Evolutionary conservation across 1,284 basidiomycete genomes (phyloP).

Genomic region (Kwoniella shivajii): DNA sequence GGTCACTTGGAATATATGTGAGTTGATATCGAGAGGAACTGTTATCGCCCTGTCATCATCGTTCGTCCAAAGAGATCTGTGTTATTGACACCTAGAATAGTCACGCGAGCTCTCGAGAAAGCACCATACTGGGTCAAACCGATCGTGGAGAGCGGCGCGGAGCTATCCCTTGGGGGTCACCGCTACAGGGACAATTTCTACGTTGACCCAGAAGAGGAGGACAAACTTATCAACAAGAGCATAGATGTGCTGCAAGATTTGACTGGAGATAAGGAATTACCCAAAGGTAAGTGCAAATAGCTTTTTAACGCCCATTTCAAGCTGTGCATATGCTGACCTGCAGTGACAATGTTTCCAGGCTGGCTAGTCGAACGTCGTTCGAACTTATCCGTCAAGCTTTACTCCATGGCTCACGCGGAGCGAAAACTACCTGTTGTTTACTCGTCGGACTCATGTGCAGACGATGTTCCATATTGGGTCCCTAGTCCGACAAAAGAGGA

Average conservation of each 20-base stretch:
- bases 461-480: slow-evolving; percentile 54
- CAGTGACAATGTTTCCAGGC: slow-evolving; percentile 11
- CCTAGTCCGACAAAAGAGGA: slow-evolving; percentile 24
- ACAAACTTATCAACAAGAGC: slow-evolving; percentile 34
- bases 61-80: background rate
- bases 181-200: slow-evolving; percentile 49
- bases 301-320: background rate
- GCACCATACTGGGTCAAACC: slow-evolving; percentile 29
- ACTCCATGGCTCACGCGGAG: slow-evolving; percentile 19
- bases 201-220: slow-evolving; percentile 44
- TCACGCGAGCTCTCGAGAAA: slow-evolving; percentile 29
- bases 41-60: slow-evolving; percentile 3
- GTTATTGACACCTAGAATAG: slow-evolving; percentile 1
- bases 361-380: slow-evolving; percentile 30
- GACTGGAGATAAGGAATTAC: slow-evolving; percentile 33
- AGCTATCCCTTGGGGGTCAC: slow-evolving; percentile 28
- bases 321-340: too few relatives aligned
- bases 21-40: too few relatives aligned
- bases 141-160: slow-evolving; percentile 23
- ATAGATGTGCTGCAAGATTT: slow-evolving; percentile 42
- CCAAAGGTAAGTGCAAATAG: slow-evolving; percentile 18
- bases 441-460: slow-evolving; percentile 37
- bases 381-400: slow-evolving; percentile 28
- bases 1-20: slow-evolving; percentile 31
- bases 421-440: slow-evolving; percentile 21